phyloP scores from a whole-genome alignment of 176 grass and related monocot genomes.

The Carex cristatella region DNA sequence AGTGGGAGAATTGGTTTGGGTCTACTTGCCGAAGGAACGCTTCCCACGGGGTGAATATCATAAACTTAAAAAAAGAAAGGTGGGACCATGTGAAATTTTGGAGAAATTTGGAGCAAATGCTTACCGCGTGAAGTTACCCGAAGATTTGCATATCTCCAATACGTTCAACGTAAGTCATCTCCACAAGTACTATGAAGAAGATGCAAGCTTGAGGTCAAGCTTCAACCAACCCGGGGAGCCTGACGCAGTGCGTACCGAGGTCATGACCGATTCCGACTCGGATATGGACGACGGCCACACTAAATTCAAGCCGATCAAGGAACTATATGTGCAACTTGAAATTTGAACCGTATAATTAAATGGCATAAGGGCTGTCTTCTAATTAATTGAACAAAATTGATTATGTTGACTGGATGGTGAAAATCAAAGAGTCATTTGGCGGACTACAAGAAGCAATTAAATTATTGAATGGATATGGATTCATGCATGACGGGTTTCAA shows the following conservation, averaged over 20 bases:
- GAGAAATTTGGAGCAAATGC: background rate
- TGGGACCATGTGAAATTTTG: background rate
- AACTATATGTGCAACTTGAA: too few relatives aligned
- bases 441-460: too few relatives aligned
- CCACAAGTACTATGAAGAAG: background rate
- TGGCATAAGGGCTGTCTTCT: too few relatives aligned
- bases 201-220: background rate
- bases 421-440: too few relatives aligned
- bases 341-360: too few relatives aligned
- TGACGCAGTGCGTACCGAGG: background rate
- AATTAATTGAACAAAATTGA: too few relatives aligned
- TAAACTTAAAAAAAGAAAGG: background rate
- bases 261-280: too few relatives aligned
- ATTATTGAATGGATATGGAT: too few relatives aligned
- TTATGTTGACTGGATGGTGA: too few relatives aligned
- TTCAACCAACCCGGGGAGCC: background rate
- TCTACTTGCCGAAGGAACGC: background rate
- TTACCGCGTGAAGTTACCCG: background rate
- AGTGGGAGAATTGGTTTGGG: background rate
- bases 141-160: background rate
- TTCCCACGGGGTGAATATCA: background rate
- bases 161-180: background rate
- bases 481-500: too few relatives aligned
- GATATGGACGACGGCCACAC: too few relatives aligned
- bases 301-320: too few relatives aligned